phyloP scores from a whole-genome alignment of 768 basidiomycete species.

The Strobilomyces confusus region DNA sequence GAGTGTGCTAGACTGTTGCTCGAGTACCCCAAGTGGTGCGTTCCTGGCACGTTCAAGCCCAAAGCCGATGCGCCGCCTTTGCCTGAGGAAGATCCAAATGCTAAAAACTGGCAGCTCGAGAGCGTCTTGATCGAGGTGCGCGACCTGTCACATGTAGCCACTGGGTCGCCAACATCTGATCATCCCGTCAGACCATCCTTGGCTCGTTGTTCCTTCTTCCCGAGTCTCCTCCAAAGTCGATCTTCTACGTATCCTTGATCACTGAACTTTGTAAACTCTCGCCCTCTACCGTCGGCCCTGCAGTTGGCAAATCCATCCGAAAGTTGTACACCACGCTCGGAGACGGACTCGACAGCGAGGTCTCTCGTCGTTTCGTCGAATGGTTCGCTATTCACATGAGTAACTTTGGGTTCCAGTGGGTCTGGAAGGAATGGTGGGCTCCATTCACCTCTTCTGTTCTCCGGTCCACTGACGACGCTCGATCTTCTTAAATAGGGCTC shows the following conservation, averaged over 20 bases:
- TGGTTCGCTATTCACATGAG: constrained; percentile 98
- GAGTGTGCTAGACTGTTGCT: constrained; percentile 87
- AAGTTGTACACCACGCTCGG: constrained; percentile 77
- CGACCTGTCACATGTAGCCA: not conserved
- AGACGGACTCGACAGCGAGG: constrained; percentile 83
- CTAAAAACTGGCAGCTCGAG: constrained; percentile 84
- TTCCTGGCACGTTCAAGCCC: constrained; percentile 81
- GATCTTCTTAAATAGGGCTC: constrained; percentile 55
- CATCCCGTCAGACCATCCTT: constrained; percentile 56
- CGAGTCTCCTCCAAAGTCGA: constrained; percentile 65
- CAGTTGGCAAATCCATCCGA: constrained; percentile 93
- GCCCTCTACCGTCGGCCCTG: constrained; percentile 88
- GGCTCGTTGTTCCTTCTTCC: constrained; percentile 75
- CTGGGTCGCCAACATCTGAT: not conserved
- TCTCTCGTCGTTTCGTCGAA: constrained; percentile 77
- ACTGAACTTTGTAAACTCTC: constrained; percentile 95
- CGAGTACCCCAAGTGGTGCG: constrained; percentile 81
- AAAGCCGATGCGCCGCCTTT: constrained; percentile 54
- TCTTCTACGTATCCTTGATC: constrained; percentile 86
- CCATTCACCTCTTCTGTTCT: not conserved
- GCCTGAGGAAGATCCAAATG: constrained; percentile 45
- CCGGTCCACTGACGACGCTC: not conserved
- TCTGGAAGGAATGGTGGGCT: constrained; percentile 96
- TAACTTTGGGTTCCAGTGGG: constrained; percentile 97
- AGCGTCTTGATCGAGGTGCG: constrained; percentile 81